A percentile compares a stretch with the other conserved stretches of the same genome.
These are phyloP conservation scores for Candida ipomoeae DNA, from an alignment of 805 yeast species.

Conservation along the genomic window DNA sequence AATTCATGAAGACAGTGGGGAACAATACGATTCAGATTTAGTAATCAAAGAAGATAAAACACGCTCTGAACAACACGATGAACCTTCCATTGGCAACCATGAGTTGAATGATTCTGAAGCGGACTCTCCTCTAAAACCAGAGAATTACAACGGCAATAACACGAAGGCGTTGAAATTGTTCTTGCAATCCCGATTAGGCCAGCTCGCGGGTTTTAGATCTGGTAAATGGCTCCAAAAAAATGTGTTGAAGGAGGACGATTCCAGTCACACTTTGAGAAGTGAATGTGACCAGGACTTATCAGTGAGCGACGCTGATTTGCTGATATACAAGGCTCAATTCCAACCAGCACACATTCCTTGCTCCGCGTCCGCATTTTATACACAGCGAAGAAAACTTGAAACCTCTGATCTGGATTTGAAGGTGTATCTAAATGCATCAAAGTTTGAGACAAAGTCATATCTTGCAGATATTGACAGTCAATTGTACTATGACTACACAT, in stretches of 20 bases:
- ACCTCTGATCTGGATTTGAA: not conserved
- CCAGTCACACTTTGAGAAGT: not conserved
- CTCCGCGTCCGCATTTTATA: not conserved
- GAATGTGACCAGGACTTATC: not conserved
- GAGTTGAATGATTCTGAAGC: not conserved
- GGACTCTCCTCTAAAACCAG: not conserved
- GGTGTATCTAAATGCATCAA: not conserved
- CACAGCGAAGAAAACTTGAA: not conserved
- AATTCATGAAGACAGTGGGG: not conserved
- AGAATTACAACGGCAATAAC: not conserved
- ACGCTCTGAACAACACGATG: not conserved
- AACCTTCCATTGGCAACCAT: not conserved
- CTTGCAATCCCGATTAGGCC: conserved; percentile 1
- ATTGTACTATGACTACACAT: not conserved
- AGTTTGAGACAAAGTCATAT: not conserved
- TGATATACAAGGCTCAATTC: conserved; percentile 7
- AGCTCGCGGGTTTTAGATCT: not conserved
- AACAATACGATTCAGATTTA: not conserved
- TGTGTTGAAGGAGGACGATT: not conserved
- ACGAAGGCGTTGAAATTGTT: not conserved
- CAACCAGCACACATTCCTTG: conserved; percentile 11
- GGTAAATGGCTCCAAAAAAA: not conserved
- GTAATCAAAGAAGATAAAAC: not conserved
- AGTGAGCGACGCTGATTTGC: conserved; percentile 8
- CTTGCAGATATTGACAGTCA: not conserved